phyloP scores from a whole-genome alignment of 768 basidiomycete genomes.

The Pleurotus ostreatus region DNA sequence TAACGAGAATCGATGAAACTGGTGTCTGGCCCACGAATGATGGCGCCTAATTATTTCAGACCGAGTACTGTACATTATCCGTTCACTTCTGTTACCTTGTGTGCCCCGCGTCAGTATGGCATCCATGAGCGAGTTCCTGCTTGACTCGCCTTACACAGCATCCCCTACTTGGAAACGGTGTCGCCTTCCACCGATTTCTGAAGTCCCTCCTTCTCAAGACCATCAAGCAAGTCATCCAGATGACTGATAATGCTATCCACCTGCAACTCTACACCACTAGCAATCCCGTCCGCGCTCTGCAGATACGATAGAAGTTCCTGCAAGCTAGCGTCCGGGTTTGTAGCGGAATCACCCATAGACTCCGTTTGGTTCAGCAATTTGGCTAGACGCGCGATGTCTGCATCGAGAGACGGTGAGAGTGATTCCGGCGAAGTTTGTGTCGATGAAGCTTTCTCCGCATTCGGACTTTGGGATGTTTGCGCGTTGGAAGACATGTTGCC shows the following conservation, averaged over 20 bases:
- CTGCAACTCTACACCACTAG: slow-evolving; percentile 55
- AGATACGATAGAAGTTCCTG: slow-evolving; percentile 50
- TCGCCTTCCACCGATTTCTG: neutral
- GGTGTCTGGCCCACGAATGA: no score
- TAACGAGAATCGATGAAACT: no score
- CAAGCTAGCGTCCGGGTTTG: neutral
- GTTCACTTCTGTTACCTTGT: no score
- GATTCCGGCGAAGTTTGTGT: neutral
- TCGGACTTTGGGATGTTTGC: no score
- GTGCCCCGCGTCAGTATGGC: no score
- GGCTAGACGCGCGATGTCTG: slow-evolving; percentile 32
- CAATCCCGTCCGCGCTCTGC: slow-evolving; percentile 55
- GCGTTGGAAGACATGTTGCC: no score
- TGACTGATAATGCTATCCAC: slow-evolving; percentile 59
- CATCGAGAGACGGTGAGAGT: slow-evolving; percentile 20
- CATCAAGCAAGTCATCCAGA: slow-evolving; percentile 49
- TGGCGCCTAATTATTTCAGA: no score
- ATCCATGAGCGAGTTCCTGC: no score
- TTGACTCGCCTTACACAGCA: no score
- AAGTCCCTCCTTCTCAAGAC: slow-evolving; percentile 28
- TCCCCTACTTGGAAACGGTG: neutral
- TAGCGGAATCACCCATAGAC: slow-evolving; percentile 15
- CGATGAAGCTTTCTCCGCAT: no score
- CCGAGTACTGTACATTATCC: no score
- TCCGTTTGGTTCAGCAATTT: slow-evolving; percentile 21